Conservation (phyloP, 768 basidiomycete species). For the Xanthoconium stramineum region DNA sequence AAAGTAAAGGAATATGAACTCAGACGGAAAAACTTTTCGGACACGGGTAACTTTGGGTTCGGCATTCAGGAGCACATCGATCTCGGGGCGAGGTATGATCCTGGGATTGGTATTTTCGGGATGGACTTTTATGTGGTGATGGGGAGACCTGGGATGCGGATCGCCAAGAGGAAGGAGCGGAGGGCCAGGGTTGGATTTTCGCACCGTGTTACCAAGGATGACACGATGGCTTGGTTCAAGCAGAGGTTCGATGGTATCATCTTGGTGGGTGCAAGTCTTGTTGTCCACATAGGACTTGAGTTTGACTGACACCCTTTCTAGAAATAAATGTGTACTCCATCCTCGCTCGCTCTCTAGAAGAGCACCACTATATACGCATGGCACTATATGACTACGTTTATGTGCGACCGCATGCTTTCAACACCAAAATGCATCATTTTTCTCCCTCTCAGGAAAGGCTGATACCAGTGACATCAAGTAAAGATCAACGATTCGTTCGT, state of each 20-base stretch:
- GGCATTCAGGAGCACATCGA: conserved; percentile 99
- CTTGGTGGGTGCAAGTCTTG: conserved; percentile 54
- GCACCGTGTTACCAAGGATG: conserved; percentile 94
- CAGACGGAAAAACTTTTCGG: conserved; percentile 94
- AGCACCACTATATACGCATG: conserved; percentile 20
- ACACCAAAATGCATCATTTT: conserved; percentile 21
- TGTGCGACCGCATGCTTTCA: conserved; percentile 23
- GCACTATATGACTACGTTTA: conserved; percentile 25
- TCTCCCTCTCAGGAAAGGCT: neutral
- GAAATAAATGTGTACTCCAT: conserved; percentile 24
- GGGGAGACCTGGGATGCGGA: conserved; percentile 92
- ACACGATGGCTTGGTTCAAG: conserved; percentile 99
- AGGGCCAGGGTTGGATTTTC: conserved; percentile 81
- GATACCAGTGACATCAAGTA: neutral
- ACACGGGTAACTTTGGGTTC: conserved; percentile 99
- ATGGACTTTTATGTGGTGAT: conserved; percentile 99
- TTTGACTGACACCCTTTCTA: conserved; percentile 3
- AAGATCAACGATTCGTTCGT: neutral
- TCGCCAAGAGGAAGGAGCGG: conserved; percentile 87
- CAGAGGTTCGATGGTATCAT: conserved; percentile 98
- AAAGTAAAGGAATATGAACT: conserved; percentile 99
- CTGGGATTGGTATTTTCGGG: conserved; percentile 97
- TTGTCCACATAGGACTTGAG: neutral
- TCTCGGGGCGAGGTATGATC: conserved; percentile 97
- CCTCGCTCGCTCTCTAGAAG: neutral